These are phyloP conservation scores for Diplocarpon rosae DNA, from an alignment of 2,329 filamentous ascomycete genomes.

Conservation along the genomic window DNA sequence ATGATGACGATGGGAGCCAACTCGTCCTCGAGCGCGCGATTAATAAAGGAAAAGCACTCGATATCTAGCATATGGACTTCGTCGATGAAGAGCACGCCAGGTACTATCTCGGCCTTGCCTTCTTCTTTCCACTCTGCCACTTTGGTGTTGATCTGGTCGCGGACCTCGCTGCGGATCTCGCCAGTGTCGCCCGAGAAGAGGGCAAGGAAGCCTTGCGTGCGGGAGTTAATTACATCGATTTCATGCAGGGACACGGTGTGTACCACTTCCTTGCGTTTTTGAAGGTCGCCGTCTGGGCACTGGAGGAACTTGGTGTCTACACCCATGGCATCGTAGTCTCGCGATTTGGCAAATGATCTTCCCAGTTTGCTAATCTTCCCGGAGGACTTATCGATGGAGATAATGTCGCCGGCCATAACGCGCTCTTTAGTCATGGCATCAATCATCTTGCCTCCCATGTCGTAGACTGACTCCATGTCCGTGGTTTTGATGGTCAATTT, in stretches of 20 bases:
- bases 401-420: slow-evolving; percentile 96
- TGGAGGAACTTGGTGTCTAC: slow-evolving; percentile 97
- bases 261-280: slow-evolving; percentile 92
- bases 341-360: slow-evolving; percentile 83
- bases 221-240: slow-evolving; percentile 98
- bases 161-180: slow-evolving; percentile 92
- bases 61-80: slow-evolving; percentile 99
- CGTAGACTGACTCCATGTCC: slow-evolving; percentile 99
- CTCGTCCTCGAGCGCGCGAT: slow-evolving; percentile 89
- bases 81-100: slow-evolving; percentile 94
- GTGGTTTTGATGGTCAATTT: slow-evolving; percentile 99
- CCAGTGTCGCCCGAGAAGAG: slow-evolving; percentile 97
- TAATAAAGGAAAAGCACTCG: slow-evolving; percentile 98
- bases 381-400: slow-evolving; percentile 96
- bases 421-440: slow-evolving; percentile 99
- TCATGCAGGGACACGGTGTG: slow-evolving; percentile 96
- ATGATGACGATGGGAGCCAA: slow-evolving; percentile 97
- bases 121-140: slow-evolving; percentile 99
- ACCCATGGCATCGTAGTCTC: slow-evolving; percentile 98
- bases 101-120: slow-evolving; percentile 96
- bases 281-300: slow-evolving; percentile 92
- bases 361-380: slow-evolving; percentile 97
- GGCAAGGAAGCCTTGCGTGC: slow-evolving; percentile 95
- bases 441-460: slow-evolving; percentile 99
- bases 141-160: slow-evolving; percentile 98